Percentiles rank a stretch among this genome's conserved stretches.
Conservation (phyloP, 1,284 basidiomycete species). For the Pseudozyma hubeiensis region DNA sequence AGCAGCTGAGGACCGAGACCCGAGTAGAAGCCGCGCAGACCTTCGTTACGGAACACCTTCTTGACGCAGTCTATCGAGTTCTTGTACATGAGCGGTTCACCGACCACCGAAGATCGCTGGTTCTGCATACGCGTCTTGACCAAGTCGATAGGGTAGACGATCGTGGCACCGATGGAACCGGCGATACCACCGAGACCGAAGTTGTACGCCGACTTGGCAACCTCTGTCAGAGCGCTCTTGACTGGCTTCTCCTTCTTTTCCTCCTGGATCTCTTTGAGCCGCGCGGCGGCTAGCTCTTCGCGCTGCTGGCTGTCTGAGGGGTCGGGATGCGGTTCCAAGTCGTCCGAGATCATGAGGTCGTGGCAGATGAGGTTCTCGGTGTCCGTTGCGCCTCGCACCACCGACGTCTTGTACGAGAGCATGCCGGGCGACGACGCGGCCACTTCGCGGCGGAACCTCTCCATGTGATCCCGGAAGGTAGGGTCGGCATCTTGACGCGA, state of each 20-base stretch:
- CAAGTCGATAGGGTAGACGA: conserved; percentile 93
- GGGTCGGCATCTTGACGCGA: conserved; percentile 59
- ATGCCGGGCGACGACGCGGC: conserved; percentile 60
- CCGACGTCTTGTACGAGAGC: conserved; percentile 62
- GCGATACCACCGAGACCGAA: conserved; percentile 92
- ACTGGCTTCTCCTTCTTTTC: conserved; percentile 44
- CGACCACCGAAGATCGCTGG: conserved; percentile 72
- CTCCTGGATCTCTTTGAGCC: conserved; percentile 37
- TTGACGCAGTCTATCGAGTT: conserved; percentile 81
- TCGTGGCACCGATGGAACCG: conserved; percentile 87
- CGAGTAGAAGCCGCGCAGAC: conserved; percentile 91
- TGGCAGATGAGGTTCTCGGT: conserved; percentile 63
- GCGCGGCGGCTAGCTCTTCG: conserved; percentile 22
- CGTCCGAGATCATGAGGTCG: conserved; percentile 61
- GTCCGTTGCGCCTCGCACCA: conserved; percentile 51
- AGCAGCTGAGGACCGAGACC: conserved; percentile 94
- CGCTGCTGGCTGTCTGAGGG: conserved; percentile 22
- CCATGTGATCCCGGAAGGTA: conserved; percentile 57
- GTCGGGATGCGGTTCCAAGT: conserved; percentile 59
- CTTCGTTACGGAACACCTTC: conserved; percentile 95
- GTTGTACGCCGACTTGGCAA: conserved; percentile 75
- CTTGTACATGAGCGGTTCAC: conserved; percentile 68
- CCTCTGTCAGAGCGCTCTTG: conserved; percentile 37
- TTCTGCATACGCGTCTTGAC: conserved; percentile 93
- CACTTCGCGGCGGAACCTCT: conserved; percentile 58